Evolutionary conservation across 2,329 filamentous ascomycete species (phyloP).

Genomic region (Aureobasidium uvarum): DNA sequence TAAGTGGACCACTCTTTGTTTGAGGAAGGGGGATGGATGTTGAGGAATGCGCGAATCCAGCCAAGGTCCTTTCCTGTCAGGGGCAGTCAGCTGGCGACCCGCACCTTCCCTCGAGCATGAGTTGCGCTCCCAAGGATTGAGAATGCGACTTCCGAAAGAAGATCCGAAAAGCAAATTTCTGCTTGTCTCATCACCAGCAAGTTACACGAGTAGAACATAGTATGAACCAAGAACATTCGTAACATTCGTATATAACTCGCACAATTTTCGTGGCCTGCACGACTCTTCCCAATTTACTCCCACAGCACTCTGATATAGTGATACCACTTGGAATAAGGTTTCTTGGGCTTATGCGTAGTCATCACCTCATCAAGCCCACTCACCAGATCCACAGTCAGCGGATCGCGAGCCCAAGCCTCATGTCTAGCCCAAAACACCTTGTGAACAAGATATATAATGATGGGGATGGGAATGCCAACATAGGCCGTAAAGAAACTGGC

Average conservation of each 20-base stretch:
- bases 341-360: conserved; percentile 38
- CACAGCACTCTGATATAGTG: conserved; percentile 41
- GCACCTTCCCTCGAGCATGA: not conserved
- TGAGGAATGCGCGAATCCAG: not conserved
- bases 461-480: conserved; percentile 63
- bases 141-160: not conserved
- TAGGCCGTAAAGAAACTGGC: conserved; percentile 65
- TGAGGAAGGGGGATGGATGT: not conserved
- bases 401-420: conserved; percentile 54
- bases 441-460: conserved; percentile 56
- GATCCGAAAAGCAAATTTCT: not conserved
- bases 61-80: not conserved
- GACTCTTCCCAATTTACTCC: not conserved
- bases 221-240: not conserved
- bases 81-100: not conserved
- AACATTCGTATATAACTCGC: too few species aligned
- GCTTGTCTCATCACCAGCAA: not conserved
- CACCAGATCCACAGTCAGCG: conserved; percentile 53
- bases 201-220: not conserved
- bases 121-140: too few species aligned
- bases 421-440: conserved; percentile 44
- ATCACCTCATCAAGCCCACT: conserved; percentile 42
- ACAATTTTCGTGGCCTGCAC: not conserved
- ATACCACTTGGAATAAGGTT: conserved; percentile 31
- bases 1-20: not conserved